Evolutionary conservation across 371 early-diverging fungal genomes (phyloP).

Genomic region (Gilbertella persicaria): DNA sequence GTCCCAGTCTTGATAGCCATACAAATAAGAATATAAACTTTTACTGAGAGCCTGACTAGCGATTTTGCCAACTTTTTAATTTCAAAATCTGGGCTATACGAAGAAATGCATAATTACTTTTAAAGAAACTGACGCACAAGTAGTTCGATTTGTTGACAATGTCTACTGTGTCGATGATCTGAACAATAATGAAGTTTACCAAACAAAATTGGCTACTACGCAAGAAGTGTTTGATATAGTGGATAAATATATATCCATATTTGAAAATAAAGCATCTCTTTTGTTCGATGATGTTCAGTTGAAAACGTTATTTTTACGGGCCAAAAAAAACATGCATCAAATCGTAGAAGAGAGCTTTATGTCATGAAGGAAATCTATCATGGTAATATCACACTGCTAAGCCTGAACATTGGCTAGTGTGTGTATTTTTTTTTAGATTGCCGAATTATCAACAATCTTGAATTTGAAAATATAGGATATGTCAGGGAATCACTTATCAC

Average conservation of each 20-base stretch:
- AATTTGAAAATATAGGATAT: conserved; percentile 21
- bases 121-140: conserved; percentile 11
- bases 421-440: conserved; percentile 10
- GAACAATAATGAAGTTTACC: conserved; percentile 2
- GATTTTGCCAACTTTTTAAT: too few relatives aligned
- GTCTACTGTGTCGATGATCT: conserved; percentile 5
- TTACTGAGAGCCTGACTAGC: too few relatives aligned
- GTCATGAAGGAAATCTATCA: too few relatives aligned
- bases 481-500: conserved; percentile 20
- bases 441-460: conserved; percentile 16
- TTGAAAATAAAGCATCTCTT: conserved; percentile 5
- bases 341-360: too few relatives aligned
- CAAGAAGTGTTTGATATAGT: conserved; percentile 7
- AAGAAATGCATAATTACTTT: too few relatives aligned
- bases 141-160: conserved; percentile 7
- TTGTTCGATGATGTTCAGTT: conserved; percentile 10
- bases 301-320: too few relatives aligned
- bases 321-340: too few relatives aligned
- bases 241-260: neutral
- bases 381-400: too few relatives aligned
- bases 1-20: too few relatives aligned
- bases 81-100: too few relatives aligned
- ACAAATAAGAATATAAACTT: too few relatives aligned
- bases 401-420: too few relatives aligned
- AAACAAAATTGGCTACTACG: neutral